Evolutionary conservation across 176 grass and related monocot species (phyloP).

Genomic region (Poa pratensis): DNA sequence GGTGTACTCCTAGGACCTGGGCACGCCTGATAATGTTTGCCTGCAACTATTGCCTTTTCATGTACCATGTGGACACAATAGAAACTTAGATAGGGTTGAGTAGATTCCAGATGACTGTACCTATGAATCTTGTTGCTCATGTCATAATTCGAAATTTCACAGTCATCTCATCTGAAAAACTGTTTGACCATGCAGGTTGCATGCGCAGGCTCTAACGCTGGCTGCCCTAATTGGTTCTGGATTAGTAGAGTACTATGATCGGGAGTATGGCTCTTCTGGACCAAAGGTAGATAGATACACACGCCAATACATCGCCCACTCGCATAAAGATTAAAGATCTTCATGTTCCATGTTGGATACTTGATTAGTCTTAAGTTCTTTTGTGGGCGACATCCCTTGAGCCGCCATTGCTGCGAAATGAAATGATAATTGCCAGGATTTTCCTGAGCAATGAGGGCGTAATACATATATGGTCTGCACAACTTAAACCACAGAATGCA

Average conservation of each 20-base stretch:
- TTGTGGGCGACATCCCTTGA: constrained; percentile 16
- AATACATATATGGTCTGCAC: constrained; percentile 24
- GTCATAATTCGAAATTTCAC: constrained; percentile 6
- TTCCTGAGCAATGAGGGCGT: constrained; percentile 28
- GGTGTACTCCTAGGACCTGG: background rate
- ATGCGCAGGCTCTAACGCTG: constrained; percentile 81
- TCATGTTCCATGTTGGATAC: constrained; percentile 2
- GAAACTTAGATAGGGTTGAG: background rate
- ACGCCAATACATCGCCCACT: constrained; percentile 68
- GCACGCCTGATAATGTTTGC: background rate
- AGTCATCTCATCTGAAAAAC: constrained; percentile 17
- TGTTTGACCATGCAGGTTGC: constrained; percentile 70
- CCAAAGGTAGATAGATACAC: constrained; percentile 75
- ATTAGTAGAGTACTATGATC: constrained; percentile 87
- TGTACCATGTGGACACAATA: constrained; percentile 2
- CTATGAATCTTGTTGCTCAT: background rate
- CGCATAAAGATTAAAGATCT: constrained; percentile 76
- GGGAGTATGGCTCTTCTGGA: constrained; percentile 60
- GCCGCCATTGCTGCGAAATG: background rate
- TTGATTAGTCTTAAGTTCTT: constrained; percentile 36
- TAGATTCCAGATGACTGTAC: background rate
- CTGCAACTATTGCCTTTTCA: background rate
- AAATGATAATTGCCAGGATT: constrained; percentile 36
- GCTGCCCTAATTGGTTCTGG: constrained; percentile 81
- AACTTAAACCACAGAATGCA: constrained; percentile 19